A percentile compares a stretch with the other conserved stretches of the same genome.
Evolutionary conservation across 2,329 filamentous ascomycete species (phyloP).

Genomic region (Sarocladium brachiariae): DNA sequence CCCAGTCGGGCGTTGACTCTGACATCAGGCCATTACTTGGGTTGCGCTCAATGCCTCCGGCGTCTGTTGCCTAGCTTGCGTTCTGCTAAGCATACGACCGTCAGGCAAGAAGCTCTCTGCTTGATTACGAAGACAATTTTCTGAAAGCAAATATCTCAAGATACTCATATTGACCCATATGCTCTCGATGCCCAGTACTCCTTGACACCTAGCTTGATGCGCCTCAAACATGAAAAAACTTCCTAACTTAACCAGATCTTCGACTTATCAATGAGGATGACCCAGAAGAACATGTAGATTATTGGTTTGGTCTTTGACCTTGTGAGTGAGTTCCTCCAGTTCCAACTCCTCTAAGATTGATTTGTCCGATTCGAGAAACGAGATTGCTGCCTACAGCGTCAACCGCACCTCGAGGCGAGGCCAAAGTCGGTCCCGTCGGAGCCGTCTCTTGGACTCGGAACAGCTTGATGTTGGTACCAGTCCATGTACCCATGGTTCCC

Average conservation of each 20-base stretch:
- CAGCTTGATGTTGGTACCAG: slow-evolving; percentile 77
- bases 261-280: too few species aligned
- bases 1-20: neutral
- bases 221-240: too few species aligned
- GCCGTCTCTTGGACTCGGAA: slow-evolving; percentile 86
- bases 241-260: neutral
- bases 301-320: neutral
- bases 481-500: slow-evolving; percentile 90
- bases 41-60: too few species aligned
- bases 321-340: slow-evolving; percentile 14
- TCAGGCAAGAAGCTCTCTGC: too few species aligned
- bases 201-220: neutral
- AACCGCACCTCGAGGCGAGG: slow-evolving; percentile 81
- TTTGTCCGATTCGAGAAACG: slow-evolving; percentile 75
- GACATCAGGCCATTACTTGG: too few species aligned
- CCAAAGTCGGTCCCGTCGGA: slow-evolving; percentile 69
- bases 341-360: slow-evolving; percentile 57
- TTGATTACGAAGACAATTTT: too few species aligned
- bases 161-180: neutral
- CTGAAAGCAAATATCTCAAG: neutral
- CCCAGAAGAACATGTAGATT: neutral
- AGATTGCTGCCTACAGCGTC: slow-evolving; percentile 90
- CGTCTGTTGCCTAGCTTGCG: too few species aligned
- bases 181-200: neutral
- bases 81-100: too few species aligned